These are phyloP conservation scores for Lomentospora prolificans DNA, from an alignment of 2,329 filamentous ascomycete genomes.

Conservation along the genomic window DNA sequence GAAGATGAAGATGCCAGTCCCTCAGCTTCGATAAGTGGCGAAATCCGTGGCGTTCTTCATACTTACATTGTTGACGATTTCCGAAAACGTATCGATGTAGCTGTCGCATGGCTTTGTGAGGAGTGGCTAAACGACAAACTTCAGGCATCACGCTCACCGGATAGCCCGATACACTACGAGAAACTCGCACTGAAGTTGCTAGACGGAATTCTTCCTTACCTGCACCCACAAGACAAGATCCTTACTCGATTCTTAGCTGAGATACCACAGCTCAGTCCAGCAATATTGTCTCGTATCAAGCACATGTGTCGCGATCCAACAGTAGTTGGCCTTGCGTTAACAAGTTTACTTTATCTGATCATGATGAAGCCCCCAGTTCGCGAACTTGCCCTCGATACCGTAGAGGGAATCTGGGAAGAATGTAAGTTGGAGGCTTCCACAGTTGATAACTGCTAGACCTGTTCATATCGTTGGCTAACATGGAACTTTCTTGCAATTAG, in stretches of 20 bases:
- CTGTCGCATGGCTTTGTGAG: constrained; percentile 89
- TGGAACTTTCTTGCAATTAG: constrained; percentile 22
- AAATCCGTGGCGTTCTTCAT: constrained; percentile 72
- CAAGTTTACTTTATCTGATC: constrained; percentile 55
- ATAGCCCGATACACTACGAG: constrained; percentile 51
- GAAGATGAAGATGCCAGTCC: constrained; percentile 32
- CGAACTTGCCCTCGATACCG: constrained; percentile 52
- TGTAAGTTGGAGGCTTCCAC: constrained; percentile 46
- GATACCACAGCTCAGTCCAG: constrained; percentile 66
- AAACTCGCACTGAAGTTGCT: constrained; percentile 72
- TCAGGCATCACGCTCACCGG: constrained; percentile 31
- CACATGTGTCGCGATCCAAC: constrained; percentile 56
- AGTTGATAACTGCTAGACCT: too few relatives aligned
- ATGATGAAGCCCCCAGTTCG: constrained; percentile 58
- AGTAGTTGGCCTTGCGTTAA: constrained; percentile 52
- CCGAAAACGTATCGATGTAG: constrained; percentile 76
- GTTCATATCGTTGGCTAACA: constrained; percentile 3
- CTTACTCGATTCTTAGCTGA: constrained; percentile 87
- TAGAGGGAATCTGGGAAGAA: constrained; percentile 57
- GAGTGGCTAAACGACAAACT: constrained; percentile 90
- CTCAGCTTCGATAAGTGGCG: constrained; percentile 46
- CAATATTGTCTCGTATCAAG: constrained; percentile 65
- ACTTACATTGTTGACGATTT: constrained; percentile 88
- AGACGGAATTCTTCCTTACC: constrained; percentile 79
- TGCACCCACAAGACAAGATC: constrained; percentile 85